Conservation (phyloP, 2,329 filamentous ascomycete genomes). For the Scleromitrula shiraiana region DNA sequence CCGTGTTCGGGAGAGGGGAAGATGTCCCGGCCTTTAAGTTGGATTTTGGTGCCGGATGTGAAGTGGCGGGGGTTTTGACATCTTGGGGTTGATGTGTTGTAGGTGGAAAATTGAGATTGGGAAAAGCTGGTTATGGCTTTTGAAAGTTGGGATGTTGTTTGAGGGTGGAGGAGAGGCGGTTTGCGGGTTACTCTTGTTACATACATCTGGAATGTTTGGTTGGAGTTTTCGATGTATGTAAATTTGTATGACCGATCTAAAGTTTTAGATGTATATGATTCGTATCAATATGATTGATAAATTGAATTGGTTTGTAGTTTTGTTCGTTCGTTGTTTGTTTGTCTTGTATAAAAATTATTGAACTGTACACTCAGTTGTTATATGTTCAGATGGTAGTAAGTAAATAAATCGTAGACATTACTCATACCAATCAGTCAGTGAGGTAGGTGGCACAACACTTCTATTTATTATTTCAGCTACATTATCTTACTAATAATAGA, state of each 20-base stretch:
- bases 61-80: too few relatives aligned
- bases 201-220: constrained; percentile 22
- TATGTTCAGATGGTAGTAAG: too few relatives aligned
- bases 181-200: constrained; percentile 21
- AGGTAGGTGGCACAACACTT: too few relatives aligned
- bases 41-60: constrained; percentile 22
- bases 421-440: too few relatives aligned
- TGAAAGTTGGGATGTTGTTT: constrained; percentile 23
- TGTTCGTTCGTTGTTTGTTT: neutral
- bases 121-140: constrained; percentile 21
- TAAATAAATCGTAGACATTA: too few relatives aligned
- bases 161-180: constrained; percentile 19
- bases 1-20: constrained; percentile 28
- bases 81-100: constrained; percentile 13
- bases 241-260: neutral
- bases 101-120: constrained; percentile 16
- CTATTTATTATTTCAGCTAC: too few relatives aligned
- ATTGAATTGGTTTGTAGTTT: too few relatives aligned
- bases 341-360: too few relatives aligned
- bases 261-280: too few relatives aligned
- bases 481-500: too few relatives aligned
- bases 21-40: constrained; percentile 20
- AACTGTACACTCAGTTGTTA: too few relatives aligned
- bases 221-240: constrained; percentile 2
- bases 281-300: too few relatives aligned